phyloP scores from a whole-genome alignment of 768 basidiomycete species.

The Baorangia bicolor region DNA sequence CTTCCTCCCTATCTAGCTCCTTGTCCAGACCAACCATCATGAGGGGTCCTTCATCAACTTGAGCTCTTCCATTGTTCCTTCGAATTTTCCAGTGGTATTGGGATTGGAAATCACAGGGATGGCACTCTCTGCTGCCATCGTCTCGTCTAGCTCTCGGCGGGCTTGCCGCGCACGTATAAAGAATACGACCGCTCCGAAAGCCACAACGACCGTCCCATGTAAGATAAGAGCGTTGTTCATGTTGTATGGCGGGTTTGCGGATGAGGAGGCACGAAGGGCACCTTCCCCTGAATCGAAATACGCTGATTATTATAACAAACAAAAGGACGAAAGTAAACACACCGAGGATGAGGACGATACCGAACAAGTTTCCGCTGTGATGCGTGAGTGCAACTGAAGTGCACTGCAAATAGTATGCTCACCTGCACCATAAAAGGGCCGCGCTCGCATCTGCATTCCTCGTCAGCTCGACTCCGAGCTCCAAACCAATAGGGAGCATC shows the following conservation, averaged over 20 bases:
- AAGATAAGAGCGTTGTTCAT: conserved; percentile 71
- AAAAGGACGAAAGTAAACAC: conserved; percentile 21
- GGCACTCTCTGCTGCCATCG: conserved; percentile 33
- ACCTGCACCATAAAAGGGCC: conserved; percentile 76
- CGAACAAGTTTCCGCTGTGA: conserved; percentile 61
- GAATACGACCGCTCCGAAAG: conserved; percentile 42
- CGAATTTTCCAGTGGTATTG: not conserved
- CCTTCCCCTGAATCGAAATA: conserved; percentile 47
- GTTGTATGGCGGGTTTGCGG: conserved; percentile 68
- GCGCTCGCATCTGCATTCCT: conserved; percentile 77
- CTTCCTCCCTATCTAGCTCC: not conserved
- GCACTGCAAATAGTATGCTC: conserved; percentile 24
- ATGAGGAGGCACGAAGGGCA: conserved; percentile 60
- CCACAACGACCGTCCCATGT: conserved; percentile 51
- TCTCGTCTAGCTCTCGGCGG: conserved; percentile 61
- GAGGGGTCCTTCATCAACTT: not conserved
- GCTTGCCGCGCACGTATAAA: conserved; percentile 59
- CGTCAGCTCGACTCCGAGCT: conserved; percentile 78
- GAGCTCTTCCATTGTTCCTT: not conserved
- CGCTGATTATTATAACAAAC: not conserved
- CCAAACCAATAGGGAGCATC: conserved; percentile 73
- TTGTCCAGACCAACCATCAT: not conserved
- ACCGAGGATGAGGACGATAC: conserved; percentile 65
- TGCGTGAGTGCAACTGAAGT: not conserved
- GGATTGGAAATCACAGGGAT: not conserved